Conservation (phyloP, 768 basidiomycete genomes). For the Mycena galericulata region DNA sequence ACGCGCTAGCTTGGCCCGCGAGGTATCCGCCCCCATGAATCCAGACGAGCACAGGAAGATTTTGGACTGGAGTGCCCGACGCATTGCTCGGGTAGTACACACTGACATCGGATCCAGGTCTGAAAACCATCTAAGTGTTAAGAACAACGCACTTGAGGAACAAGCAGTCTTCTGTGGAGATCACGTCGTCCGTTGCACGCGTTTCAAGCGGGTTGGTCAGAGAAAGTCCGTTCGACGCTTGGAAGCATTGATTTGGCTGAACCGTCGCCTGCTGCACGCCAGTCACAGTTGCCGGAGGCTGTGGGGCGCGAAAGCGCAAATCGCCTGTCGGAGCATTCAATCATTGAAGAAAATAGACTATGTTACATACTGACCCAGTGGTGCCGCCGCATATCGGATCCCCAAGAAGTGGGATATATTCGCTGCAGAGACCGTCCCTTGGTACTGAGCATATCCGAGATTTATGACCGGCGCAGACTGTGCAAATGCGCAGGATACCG, state of each 20-base stretch:
- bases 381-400: slow-evolving; percentile 63
- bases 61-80: slow-evolving; percentile 14
- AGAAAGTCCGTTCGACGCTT: background rate
- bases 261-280: slow-evolving; percentile 17
- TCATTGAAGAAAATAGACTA: background rate
- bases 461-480: slow-evolving; percentile 45
- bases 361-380: slow-evolving; percentile 49
- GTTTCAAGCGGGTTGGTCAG: slow-evolving; percentile 13
- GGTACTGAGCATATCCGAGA: slow-evolving; percentile 59
- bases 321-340: background rate
- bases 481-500: background rate
- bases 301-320: slow-evolving; percentile 25
- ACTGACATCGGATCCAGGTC: background rate
- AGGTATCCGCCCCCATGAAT: slow-evolving; percentile 36
- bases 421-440: slow-evolving; percentile 50
- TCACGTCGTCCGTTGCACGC: background rate
- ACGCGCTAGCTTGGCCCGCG: background rate
- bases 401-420: slow-evolving; percentile 54
- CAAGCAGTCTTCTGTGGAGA: slow-evolving; percentile 38
- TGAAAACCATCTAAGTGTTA: no score
- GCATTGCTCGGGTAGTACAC: slow-evolving; percentile 39
- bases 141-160: slow-evolving; percentile 36
- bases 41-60: slow-evolving; percentile 38
- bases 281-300: slow-evolving; percentile 28
- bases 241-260: slow-evolving; percentile 17